Evolutionary conservation across 2,329 filamentous ascomycete species (phyloP).

Genomic region (Ophiocordyceps camponoti-saundersi): DNA sequence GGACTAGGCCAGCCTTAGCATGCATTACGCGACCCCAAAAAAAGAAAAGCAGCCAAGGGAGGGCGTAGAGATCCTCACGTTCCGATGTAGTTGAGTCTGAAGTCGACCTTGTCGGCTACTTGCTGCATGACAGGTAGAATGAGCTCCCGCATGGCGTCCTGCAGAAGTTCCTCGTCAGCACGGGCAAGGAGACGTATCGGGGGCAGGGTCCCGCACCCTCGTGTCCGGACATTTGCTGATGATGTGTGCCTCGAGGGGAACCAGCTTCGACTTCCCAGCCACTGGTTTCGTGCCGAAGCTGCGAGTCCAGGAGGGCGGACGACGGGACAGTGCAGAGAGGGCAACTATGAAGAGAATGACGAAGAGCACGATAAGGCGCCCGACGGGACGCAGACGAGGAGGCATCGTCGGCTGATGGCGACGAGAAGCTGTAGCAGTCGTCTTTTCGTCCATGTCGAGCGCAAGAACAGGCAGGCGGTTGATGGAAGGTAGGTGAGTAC

Average conservation of each 20-base stretch:
- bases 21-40: not conserved
- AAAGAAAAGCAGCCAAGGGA: not conserved
- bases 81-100: conserved; percentile 81
- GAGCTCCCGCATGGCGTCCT: conserved; percentile 64
- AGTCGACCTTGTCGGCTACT: conserved; percentile 71
- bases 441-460: conserved; percentile 1
- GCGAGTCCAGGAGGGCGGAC: not conserved
- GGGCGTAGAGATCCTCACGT: conserved; percentile 28
- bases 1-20: conserved; percentile 23
- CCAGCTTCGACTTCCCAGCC: conserved; percentile 16
- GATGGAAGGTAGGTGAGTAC: not conserved
- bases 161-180: not conserved
- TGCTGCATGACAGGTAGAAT: conserved; percentile 77
- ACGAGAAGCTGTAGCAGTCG: not conserved
- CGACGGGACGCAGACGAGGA: not conserved
- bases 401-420: not conserved
- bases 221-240: conserved; percentile 97
- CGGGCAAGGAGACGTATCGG: not conserved
- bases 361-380: conserved; percentile 4
- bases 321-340: conserved; percentile 7
- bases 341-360: conserved; percentile 9
- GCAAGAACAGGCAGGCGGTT: not conserved
- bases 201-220: conserved; percentile 22
- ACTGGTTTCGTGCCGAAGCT: not conserved
- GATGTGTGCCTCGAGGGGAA: conserved; percentile 84